Base-by-base conservation (phyloP, 768 basidiomycete genomes). In the Xanthoconium stramineum region DNA sequence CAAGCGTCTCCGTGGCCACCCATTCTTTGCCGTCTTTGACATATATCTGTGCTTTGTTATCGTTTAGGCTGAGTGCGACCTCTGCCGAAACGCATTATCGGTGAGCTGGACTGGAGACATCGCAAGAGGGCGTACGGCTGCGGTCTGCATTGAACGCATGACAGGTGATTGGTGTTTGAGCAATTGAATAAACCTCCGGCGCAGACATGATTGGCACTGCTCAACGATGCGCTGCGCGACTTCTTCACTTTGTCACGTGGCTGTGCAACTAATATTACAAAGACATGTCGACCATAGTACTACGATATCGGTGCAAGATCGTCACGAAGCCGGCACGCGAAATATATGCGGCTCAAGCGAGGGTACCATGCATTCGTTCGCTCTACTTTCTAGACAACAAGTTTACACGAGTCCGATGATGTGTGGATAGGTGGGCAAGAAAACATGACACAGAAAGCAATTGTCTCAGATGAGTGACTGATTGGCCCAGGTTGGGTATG, bases 121-220 rank as follows among this genome's bases (percentile, higher is more conserved):
- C 54, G n/a, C 39, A 15, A 40, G 11, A 12, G 29, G 30, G 81
- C 91, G 73, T 63, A 98, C 96, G 89, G 58, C 76, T 80, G 61
- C 91, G 85, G 69, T 96, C 91, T 24, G 85, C 86, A 65, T 85
- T 95, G 82, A 98, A 98, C 2, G 92, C 82, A 72, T 97, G 93
- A 40, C 86, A 86, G 4, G 92, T 94, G 49, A 99, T 81, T 32
- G 95, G 93, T 0, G 82, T 82, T 65, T 91, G 84, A n/a, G 89
- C 80, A 46, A 98, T 79, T 51, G 81, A 81, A 71, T 83, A 88
- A 7, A 91, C 78, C 78, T 94, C 84, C 46, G 90, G 89, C 32
- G 82, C 71, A 73, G 91, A 83, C 85, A 84, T 85, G 47, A 28
- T 29, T 53, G 30, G 30, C 39, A 38, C 50, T 48, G 38, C 35